Evolutionary conservation across 306 rosid species (phyloP).

Genomic region (Corylus americana): DNA sequence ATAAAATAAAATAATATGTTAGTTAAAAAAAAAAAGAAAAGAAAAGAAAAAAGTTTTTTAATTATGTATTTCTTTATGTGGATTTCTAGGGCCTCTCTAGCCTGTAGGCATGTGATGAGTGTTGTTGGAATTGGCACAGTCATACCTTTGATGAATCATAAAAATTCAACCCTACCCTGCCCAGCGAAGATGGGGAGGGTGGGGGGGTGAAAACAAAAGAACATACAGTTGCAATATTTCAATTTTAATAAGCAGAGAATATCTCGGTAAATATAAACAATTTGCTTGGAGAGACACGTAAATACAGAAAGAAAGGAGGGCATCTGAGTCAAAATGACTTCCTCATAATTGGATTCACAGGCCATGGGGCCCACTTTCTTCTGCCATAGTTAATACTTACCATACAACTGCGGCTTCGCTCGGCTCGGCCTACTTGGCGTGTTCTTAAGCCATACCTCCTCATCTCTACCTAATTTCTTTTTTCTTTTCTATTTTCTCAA

Average conservation of each 20-base stretch:
- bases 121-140: not conserved
- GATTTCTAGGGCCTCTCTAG: not conserved
- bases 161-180: not conserved
- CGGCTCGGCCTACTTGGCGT: constrained; percentile 1
- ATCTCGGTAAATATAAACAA: constrained; percentile 13
- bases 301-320: not conserved
- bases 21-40: too few species aligned
- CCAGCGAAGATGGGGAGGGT: not conserved
- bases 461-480: not conserved
- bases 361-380: not conserved
- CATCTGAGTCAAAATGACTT: not conserved
- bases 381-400: not conserved
- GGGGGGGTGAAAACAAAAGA: not conserved
- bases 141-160: not conserved
- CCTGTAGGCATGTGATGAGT: not conserved
- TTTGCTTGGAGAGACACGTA: not conserved
- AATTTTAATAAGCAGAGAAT: not conserved
- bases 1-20: too few species aligned
- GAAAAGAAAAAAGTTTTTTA: too few species aligned
- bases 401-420: not conserved
- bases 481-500: not conserved
- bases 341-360: not conserved
- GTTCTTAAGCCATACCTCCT: not conserved
- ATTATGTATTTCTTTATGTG: too few species aligned
- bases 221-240: not conserved